Evolutionary conservation across 805 yeast genomes (phyloP).

Genomic region (Yamadazyma kitorensis): DNA sequence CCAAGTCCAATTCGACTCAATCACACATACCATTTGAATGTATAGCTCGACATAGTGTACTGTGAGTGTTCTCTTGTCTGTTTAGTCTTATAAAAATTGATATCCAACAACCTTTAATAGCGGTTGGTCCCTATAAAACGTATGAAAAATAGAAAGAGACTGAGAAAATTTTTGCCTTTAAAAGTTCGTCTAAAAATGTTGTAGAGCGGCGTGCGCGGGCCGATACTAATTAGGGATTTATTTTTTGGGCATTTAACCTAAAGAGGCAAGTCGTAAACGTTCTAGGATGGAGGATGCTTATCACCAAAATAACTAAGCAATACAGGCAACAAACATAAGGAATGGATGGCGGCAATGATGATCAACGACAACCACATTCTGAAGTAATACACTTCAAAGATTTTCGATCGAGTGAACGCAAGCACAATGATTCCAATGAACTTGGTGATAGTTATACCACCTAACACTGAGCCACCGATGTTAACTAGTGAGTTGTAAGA

Average conservation of each 20-base stretch:
- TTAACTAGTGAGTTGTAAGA: slow-evolving; percentile 62
- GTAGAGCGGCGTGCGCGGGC: too few species aligned
- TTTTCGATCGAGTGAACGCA: slow-evolving; percentile 83
- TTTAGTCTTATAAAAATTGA: too few species aligned
- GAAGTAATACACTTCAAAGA: slow-evolving; percentile 89
- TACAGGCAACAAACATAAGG: slow-evolving; percentile 77
- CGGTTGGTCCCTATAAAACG: too few species aligned
- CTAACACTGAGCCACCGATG: slow-evolving; percentile 88
- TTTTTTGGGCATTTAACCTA: too few species aligned
- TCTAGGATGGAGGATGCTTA: background rate
- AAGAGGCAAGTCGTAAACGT: too few species aligned
- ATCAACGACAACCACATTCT: slow-evolving; percentile 90
- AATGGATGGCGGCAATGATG: slow-evolving; percentile 72
- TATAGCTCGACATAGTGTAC: slow-evolving; percentile 33
- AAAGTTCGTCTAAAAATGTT: too few species aligned
- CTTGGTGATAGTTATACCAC: slow-evolving; percentile 89
- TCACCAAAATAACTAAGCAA: slow-evolving; percentile 48
- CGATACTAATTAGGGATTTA: too few species aligned
- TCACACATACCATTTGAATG: slow-evolving; percentile 44
- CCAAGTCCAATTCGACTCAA: too few species aligned
- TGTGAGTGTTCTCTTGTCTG: too few species aligned
- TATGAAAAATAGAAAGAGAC: too few species aligned
- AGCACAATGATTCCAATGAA: slow-evolving; percentile 82
- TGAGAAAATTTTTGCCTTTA: too few species aligned
- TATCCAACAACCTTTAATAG: too few species aligned